Evolutionary conservation across 495 filamentous ascomycete genomes (phyloP).

Genomic region (Talaromyces nanjingensis): DNA sequence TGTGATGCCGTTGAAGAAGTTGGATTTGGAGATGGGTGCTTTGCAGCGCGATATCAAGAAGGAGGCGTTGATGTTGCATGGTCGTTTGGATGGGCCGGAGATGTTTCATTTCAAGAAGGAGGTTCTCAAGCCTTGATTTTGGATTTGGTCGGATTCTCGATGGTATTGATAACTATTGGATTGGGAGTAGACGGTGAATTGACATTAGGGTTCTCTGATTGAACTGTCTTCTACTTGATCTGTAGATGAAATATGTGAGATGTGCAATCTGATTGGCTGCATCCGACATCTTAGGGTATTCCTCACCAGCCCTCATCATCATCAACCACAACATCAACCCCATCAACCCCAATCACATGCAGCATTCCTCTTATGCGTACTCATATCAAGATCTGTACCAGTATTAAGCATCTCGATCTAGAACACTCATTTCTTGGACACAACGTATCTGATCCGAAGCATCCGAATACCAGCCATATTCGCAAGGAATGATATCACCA

Average conservation of each 20-base stretch:
- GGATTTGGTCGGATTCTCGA: background rate
- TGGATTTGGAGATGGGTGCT: background rate
- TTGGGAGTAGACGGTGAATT: background rate
- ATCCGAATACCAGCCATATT: background rate
- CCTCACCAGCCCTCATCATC: background rate
- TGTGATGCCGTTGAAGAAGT: background rate
- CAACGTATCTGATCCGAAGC: background rate
- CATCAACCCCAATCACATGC: background rate
- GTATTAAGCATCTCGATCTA: background rate
- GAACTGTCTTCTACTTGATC: background rate
- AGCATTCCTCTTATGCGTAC: background rate
- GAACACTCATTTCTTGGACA: background rate
- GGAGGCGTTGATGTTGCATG: background rate
- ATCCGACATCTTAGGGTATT: background rate
- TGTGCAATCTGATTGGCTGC: background rate
- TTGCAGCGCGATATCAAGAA: background rate
- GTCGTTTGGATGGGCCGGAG: background rate
- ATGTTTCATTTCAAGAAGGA: background rate
- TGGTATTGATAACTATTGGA: background rate
- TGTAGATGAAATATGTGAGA: background rate
- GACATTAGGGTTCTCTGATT: background rate
- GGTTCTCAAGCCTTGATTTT: background rate
- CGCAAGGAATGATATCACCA: slow-evolving; percentile 1
- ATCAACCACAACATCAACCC: background rate
- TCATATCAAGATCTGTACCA: background rate